Percentiles rank a stretch among this genome's conserved stretches.
phyloP scores from a whole-genome alignment of 1,284 basidiomycete species.

The Austroboletus rostrupii region DNA sequence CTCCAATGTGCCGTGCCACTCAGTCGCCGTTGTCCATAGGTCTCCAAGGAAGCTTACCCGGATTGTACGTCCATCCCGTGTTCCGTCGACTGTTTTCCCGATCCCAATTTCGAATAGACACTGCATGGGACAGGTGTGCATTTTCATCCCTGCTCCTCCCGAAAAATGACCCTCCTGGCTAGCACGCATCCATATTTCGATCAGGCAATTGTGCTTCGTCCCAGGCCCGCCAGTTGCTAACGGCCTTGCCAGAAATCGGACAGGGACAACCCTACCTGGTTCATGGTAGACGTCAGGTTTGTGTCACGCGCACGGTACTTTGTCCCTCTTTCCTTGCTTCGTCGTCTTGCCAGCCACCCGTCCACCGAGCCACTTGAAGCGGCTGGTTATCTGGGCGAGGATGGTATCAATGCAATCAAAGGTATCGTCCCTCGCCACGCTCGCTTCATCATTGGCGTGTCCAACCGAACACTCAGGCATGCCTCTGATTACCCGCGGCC shows the following conservation, averaged over 20 bases:
- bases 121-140: constrained; percentile 82
- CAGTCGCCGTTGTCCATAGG: constrained; percentile 37
- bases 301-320: constrained; percentile 65
- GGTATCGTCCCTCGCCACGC: constrained; percentile 33
- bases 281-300: constrained; percentile 85
- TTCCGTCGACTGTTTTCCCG: constrained; percentile 15
- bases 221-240: constrained; percentile 5
- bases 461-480: constrained; percentile 44
- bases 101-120: constrained; percentile 49
- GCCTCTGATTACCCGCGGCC: constrained; percentile 79
- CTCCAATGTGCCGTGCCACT: constrained; percentile 1
- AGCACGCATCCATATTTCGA: constrained; percentile 89
- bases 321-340: constrained; percentile 76
- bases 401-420: constrained; percentile 60
- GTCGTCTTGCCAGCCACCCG: constrained; percentile 49
- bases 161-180: constrained; percentile 4
- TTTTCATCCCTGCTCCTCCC: constrained; percentile 1
- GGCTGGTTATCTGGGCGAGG: constrained; percentile 59
- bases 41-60: constrained; percentile 82
- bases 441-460: background rate
- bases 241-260: constrained; percentile 62
- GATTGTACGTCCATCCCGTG: constrained; percentile 60
- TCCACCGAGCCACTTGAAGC: constrained; percentile 42
- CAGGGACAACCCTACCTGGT: constrained; percentile 81
- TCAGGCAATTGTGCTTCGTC: constrained; percentile 38